Base-by-base conservation (phyloP, 2,329 filamentous ascomycete genomes). In the Pseudocercospora pini-densiflorae region DNA sequence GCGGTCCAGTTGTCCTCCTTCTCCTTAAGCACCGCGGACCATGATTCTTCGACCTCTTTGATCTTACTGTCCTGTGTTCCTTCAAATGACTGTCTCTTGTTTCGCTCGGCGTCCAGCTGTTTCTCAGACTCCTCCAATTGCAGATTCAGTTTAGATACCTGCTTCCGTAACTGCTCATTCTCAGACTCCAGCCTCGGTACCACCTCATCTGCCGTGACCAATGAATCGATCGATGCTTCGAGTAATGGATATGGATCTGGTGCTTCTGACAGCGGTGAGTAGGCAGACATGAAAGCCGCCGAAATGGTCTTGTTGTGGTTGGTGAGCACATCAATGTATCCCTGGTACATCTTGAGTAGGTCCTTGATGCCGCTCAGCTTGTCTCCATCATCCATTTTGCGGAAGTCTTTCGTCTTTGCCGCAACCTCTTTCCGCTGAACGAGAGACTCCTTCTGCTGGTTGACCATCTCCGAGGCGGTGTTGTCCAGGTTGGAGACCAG, bases 371-470 rank as follows among this genome's bases (percentile, higher is more conserved):
- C 95, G 5, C 85, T 84, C 62, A 99, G 82, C 79, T 98, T 99
- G 64, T 87, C 88, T 10, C 90, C 83, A 83, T 99, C 93, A 73
- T 98, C 94, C 10, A 97, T 86, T 79, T 97, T 98, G 68, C 94
- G 87, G 74, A 98, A 99, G 75, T 98, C 94, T 76, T 99, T 99
- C 0, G 95, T 99, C 85, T 97, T 98, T 77, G 97, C 94, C n/a
- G 96, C 95, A 21, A 99, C 84, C 68, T 99, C 96, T 78, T 99
- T 99, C 61, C 95, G 88, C 78, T 99, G 94, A 0, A 97, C 90
- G 4, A 97, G 91, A n/a, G 94, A 92, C 79, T 98, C 95, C 74
- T 94, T 88, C 77, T 99, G 96, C 77, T 97, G 93, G 57, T 91
- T 84, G 61, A 98, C 93, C 68, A 99, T 93, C 75, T 98, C 95